phyloP scores from a whole-genome alignment of 495 filamentous ascomycete genomes.

The Penicillium turbatum region DNA sequence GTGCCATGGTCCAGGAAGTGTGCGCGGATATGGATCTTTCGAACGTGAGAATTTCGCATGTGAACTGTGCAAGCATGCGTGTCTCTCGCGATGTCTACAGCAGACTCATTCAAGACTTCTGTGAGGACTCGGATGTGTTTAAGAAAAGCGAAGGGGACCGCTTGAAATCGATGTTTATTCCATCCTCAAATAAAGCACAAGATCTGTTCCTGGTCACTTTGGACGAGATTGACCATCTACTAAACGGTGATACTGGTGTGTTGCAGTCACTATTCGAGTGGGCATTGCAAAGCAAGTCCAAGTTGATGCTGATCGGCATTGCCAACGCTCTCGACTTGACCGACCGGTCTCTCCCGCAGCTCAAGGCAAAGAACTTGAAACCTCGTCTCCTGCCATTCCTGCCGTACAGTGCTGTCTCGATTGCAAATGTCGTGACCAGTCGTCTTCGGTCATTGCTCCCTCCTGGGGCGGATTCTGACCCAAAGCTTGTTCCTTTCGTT shows the following conservation, averaged over 20 bases:
- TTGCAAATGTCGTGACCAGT: conserved; percentile 77
- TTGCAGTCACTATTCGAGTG: conserved; percentile 91
- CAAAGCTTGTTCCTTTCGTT: conserved; percentile 75
- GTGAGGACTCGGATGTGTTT: conserved; percentile 53
- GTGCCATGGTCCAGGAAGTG: conserved; percentile 81
- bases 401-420: conserved; percentile 87
- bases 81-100: conserved; percentile 74
- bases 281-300: conserved; percentile 74
- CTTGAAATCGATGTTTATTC: conserved; percentile 60
- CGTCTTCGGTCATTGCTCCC: conserved; percentile 70
- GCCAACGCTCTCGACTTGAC: conserved; percentile 96
- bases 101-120: conserved; percentile 64
- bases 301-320: conserved; percentile 82
- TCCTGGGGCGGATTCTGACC: conserved; percentile 39
- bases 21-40: conserved; percentile 52
- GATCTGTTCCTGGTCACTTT: conserved; percentile 71
- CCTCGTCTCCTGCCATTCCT: conserved; percentile 87
- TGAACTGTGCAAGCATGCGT: conserved; percentile 97
- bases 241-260: conserved; percentile 78
- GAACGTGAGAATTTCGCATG: conserved; percentile 61
- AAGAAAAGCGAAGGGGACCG: conserved; percentile 51
- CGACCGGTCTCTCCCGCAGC: conserved; percentile 86
- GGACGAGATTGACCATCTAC: conserved; percentile 92
- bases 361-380: conserved; percentile 88
- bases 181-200: conserved; percentile 50